Evolutionary conservation across 2,329 filamentous ascomycete genomes (phyloP).

Genomic region (Aspergillus ustus): DNA sequence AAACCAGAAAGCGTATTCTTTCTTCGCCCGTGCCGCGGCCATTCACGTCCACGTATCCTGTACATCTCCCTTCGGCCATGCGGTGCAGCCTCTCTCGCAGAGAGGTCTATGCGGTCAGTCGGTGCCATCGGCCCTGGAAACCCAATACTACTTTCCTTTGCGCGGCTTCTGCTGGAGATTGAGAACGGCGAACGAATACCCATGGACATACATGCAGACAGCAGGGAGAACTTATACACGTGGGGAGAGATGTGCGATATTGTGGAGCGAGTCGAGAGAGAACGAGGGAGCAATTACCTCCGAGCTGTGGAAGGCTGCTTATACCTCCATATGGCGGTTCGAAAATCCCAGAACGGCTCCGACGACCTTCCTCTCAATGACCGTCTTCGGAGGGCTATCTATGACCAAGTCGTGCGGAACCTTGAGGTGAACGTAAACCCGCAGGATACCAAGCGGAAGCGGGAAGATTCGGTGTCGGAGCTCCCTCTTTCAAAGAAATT

Average conservation of each 20-base stretch:
- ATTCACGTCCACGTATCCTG: not conserved
- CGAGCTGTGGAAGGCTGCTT: conserved; percentile 7
- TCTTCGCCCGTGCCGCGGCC: not conserved
- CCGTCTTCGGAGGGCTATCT: not conserved
- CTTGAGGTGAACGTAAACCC: not conserved
- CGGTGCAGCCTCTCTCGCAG: not conserved
- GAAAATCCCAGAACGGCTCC: not conserved
- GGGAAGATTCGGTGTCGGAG: not conserved
- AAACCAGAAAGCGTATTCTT: conserved; percentile 6
- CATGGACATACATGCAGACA: conserved; percentile 7
- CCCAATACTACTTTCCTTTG: conserved; percentile 6
- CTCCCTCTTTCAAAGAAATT: conserved; percentile 1
- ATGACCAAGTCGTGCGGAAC: conserved; percentile 2
- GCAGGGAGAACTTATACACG: not conserved
- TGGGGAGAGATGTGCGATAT: conserved; percentile 7
- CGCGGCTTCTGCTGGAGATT: conserved; percentile 8
- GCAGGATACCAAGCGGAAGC: conserved; percentile 2
- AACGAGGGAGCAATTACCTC: conserved; percentile 2
- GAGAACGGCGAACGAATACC: conserved; percentile 5
- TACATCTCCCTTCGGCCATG: conserved; percentile 6
- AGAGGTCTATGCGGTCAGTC: not conserved
- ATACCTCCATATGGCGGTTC: not conserved
- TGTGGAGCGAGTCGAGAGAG: not conserved
- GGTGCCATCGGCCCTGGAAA: conserved; percentile 2
- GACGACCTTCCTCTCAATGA: not conserved